Conservation (phyloP, 495 filamentous ascomycete genomes). For the Penicillium silybi region DNA sequence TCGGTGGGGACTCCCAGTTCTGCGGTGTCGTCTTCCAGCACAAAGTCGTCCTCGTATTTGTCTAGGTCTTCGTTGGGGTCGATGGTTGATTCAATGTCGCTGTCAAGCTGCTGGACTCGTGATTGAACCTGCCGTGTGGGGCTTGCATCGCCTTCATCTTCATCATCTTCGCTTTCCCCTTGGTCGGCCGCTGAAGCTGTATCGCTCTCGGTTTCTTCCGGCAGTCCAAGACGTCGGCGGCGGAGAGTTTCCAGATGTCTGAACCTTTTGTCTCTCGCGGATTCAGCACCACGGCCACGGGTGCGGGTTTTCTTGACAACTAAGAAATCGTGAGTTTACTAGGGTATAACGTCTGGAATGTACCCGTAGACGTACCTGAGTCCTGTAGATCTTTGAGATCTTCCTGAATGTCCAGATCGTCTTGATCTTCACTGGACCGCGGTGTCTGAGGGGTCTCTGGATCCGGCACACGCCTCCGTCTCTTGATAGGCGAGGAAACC, state of each 20-base stretch:
- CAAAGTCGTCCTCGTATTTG: constrained; percentile 67
- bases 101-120: constrained; percentile 17
- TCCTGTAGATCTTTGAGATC: constrained; percentile 45
- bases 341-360: background rate
- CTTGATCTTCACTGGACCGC: constrained; percentile 20
- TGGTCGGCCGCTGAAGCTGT: constrained; percentile 9
- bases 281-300: constrained; percentile 34
- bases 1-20: constrained; percentile 59
- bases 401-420: constrained; percentile 38
- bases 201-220: constrained; percentile 29
- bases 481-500: constrained; percentile 26
- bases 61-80: constrained; percentile 44
- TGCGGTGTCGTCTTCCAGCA: constrained; percentile 61
- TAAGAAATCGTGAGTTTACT: constrained; percentile 4
- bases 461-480: constrained; percentile 8
- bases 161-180: constrained; percentile 7
- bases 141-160: constrained; percentile 1
- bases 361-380: constrained; percentile 28
- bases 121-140: background rate
- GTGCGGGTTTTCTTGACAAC: constrained; percentile 41
- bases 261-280: constrained; percentile 41
- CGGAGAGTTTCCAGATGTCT: constrained; percentile 52
- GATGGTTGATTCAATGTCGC: constrained; percentile 34
- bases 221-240: constrained; percentile 55
- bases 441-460: constrained; percentile 24